Evolutionary conservation across 306 rosid species (phyloP), one percentile per base, ranked within the genome.

Genomic region (Prunus salicina): DNA sequence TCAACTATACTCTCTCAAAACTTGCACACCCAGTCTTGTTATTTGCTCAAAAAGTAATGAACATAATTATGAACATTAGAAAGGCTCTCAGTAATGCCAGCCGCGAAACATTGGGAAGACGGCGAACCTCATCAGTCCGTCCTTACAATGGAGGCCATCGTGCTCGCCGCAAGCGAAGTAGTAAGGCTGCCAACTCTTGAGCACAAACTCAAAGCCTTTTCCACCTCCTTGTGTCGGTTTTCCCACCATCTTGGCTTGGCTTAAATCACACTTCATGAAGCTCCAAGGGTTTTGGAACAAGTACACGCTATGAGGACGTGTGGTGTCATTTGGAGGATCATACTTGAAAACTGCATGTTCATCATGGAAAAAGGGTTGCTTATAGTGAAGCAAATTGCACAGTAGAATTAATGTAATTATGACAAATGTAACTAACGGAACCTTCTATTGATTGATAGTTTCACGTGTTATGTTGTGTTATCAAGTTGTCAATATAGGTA

Each of bases 121-220:
- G 34, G 74, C 62, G 62, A 93, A 91, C 82, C 89, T 93, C 97
- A 91, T 93, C 22, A 24, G 79, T 1, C 97, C 97, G 25, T 51
- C 6, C 8, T 72, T 87, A 86, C 98, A 91, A 72, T 93, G 91
- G 13, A 78, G 25, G 3, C 92, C 96, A 55, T 84, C 71, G 72
- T 77, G 60, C 77, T 89, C 89, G 4, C 91, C 96, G 6, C 96
- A 89, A 0, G 88, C 89, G 15, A 93, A 91, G 80, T 72, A 93
- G 80, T 86, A 69, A 70, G 97, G 89, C 73, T 82, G 73, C 93
- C 88, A 83, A 1, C 11, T 84, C 5, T 84, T 80, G 16, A 93
- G 78, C 76, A 73, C 78, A 19, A 84, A 89, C 82, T 82, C 63
- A 50, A 90, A 88, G 1, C 97, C 98, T 0, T 85, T 56, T 47